phyloP scores from a whole-genome alignment of 495 filamentous ascomycete genomes.

The Hyaloscypha bicolor region DNA sequence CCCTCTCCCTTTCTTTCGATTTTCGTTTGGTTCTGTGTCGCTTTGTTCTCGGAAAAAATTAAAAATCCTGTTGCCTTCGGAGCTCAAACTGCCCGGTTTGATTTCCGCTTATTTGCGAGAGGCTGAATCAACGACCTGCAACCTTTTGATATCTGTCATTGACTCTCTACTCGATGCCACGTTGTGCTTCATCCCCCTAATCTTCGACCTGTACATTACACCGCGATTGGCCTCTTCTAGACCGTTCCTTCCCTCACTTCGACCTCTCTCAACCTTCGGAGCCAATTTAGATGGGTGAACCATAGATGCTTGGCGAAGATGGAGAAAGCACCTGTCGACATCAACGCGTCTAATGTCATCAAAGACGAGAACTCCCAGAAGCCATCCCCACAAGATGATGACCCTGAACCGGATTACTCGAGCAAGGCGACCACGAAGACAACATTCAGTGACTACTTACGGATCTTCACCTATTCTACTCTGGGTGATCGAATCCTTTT shows the following conservation, averaged over 20 bases:
- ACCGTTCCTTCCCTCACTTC: not conserved
- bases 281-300: slow-evolving; percentile 7
- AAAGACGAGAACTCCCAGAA: slow-evolving; percentile 3
- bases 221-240: not conserved
- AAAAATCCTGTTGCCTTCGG: not conserved
- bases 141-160: too few relatives aligned
- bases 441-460: slow-evolving; percentile 41
- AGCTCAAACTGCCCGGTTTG: not conserved
- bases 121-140: not conserved
- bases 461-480: slow-evolving; percentile 32
- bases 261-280: not conserved
- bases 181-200: not conserved
- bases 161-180: not conserved
- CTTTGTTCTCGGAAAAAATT: not conserved
- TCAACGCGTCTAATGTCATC: not conserved
- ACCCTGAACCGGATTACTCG: slow-evolving; percentile 43
- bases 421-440: slow-evolving; percentile 64
- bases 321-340: slow-evolving; percentile 15
- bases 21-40: not conserved
- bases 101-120: not conserved
- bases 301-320: slow-evolving; percentile 1
- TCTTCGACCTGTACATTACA: not conserved
- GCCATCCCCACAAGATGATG: slow-evolving; percentile 6
- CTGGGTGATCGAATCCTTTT: slow-evolving; percentile 25
- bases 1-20: not conserved